Evolutionary conservation across 140 eudicot species (phyloP).

Genomic region (Oenanthe javanica): DNA sequence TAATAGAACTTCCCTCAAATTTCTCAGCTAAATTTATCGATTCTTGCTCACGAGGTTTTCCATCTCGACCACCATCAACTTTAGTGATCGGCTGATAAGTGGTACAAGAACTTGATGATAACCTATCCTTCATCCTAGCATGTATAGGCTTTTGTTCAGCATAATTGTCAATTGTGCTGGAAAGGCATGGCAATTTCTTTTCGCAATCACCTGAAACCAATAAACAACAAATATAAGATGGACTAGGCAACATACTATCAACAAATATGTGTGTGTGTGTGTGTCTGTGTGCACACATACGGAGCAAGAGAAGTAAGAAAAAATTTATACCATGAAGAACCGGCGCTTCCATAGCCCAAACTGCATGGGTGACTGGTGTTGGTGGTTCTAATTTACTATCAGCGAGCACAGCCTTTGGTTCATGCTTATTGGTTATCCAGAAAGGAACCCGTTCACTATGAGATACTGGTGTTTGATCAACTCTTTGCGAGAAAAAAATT

Average conservation of each 20-base stretch:
- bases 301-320: not conserved
- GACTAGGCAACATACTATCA: not conserved
- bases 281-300: no score
- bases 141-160: slow-evolving; percentile 35
- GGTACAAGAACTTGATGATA: slow-evolving; percentile 20
- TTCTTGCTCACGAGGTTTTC: slow-evolving; percentile 26
- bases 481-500: slow-evolving; percentile 31
- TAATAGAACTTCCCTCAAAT: slow-evolving; percentile 31
- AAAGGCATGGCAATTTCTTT: slow-evolving; percentile 50
- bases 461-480: slow-evolving; percentile 31
- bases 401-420: slow-evolving; percentile 34
- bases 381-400: slow-evolving; percentile 36
- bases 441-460: slow-evolving; percentile 34
- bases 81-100: slow-evolving; percentile 23
- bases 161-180: slow-evolving; percentile 31
- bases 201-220: slow-evolving; percentile 42
- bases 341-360: slow-evolving; percentile 30
- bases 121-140: slow-evolving; percentile 31
- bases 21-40: slow-evolving; percentile 37
- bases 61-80: slow-evolving; percentile 6
- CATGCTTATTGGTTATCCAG: slow-evolving; percentile 29
- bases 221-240: slow-evolving; percentile 2
- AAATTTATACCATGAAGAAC: slow-evolving; percentile 35
- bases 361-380: slow-evolving; percentile 30
- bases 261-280: no score